Conservation (phyloP, 108 stramenopile species). For the Pseudonitzschia pungens region DNA sequence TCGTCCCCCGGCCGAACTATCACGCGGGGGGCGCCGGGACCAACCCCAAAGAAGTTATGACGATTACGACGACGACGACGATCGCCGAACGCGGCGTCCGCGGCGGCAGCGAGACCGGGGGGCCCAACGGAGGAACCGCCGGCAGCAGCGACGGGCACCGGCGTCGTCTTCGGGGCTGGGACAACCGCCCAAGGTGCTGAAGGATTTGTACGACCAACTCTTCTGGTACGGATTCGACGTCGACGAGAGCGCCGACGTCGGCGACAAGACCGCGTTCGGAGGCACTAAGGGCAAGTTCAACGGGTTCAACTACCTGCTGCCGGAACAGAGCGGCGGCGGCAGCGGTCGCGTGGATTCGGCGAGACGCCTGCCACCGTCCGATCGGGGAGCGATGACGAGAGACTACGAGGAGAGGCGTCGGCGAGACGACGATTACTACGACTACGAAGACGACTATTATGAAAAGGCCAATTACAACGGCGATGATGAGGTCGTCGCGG, state of each 20-base stretch:
- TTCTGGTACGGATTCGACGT: constrained; percentile 67
- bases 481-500: background rate
- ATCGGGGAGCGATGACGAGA: constrained; percentile 7
- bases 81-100: background rate
- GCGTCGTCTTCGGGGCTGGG: constrained; percentile 44
- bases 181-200: constrained; percentile 49
- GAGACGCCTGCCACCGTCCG: constrained; percentile 11
- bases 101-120: constrained; percentile 13
- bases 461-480: background rate
- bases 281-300: constrained; percentile 85
- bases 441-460: constrained; percentile 2
- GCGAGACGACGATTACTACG: constrained; percentile 16
- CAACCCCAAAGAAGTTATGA: background rate
- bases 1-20: constrained; percentile 10
- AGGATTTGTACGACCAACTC: constrained; percentile 72
- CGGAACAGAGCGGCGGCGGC: constrained; percentile 29
- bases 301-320: constrained; percentile 53
- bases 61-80: background rate
- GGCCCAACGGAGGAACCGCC: constrained; percentile 4
- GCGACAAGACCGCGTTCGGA: constrained; percentile 81
- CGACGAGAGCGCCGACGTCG: constrained; percentile 43
- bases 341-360: background rate
- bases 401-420: background rate
- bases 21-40: background rate
- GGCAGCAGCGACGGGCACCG: background rate